Base-by-base conservation (phyloP, 2,329 filamentous ascomycete species). In the Alternaria sp. region DNA sequence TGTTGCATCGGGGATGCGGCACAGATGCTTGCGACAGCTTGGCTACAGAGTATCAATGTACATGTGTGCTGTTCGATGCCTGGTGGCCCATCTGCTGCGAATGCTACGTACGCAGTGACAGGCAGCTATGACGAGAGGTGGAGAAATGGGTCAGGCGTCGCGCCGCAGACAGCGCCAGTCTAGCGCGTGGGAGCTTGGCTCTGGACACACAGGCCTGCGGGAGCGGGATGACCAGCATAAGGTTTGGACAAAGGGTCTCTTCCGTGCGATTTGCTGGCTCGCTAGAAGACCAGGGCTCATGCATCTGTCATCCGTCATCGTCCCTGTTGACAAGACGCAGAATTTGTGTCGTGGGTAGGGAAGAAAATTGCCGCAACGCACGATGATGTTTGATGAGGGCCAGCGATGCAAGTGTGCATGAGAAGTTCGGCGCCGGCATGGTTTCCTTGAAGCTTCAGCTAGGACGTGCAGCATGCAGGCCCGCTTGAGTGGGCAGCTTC, bases 141-240 rank as follows among this genome's bases (percentile, higher is more conserved):
- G 59, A 69, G 61, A 53, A 65, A 68, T 61, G 63, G 65, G 69
- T 58, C 59, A 71, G 69, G 69, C 67, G 63, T 55, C 58, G 66
- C 65, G 66, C 71, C 67, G 68, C 56, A 59, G 67, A 70, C 70
- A 71, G 72, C 66, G 64, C 68, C 70, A 70, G 65, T 66, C 65
- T 74, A 72, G 72, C 61, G 72, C 60, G 71, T 67, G 64, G 43
- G 65, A 70, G 69, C 68, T 61, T 68, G 68, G 64, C 65, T 67
- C 64, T 68, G 60, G 59, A 63, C 62, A 72, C 68, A 70, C 66
- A 73, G 71, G 70, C 70, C 67, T 73, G 74, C 76, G 77, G 75
- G 77, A 79, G 73, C 72, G 72, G 72, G 72, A 76, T 78, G 77
- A 78, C 77, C 72, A 71, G 76, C 77, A 79, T 79, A 77, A 76